Conservation (phyloP, 2,329 filamentous ascomycete genomes). For the Phyllosticta capitalensis region DNA sequence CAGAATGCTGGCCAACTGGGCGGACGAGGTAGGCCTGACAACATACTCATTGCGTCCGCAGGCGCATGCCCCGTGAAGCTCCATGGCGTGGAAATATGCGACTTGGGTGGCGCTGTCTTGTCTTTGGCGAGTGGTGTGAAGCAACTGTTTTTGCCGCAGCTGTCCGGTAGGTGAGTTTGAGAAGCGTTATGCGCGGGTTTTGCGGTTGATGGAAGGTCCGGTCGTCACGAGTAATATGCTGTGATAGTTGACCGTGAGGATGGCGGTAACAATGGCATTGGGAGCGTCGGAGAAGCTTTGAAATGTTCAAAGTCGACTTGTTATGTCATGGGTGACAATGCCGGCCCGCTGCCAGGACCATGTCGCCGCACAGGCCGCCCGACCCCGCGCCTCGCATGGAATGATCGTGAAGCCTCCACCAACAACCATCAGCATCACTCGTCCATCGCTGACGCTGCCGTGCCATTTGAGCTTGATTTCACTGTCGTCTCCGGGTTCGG, state of each 20-base stretch:
- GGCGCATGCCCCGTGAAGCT: conserved; percentile 65
- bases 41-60: conserved; percentile 81
- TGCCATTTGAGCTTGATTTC: background rate
- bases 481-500: background rate
- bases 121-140: background rate
- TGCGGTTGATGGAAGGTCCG: background rate
- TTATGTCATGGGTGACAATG: background rate
- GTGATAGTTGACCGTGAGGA: background rate
- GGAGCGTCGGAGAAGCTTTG: background rate
- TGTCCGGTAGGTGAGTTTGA: background rate
- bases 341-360: background rate
- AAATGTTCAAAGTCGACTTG: background rate
- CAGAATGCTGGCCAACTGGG: conserved; percentile 55
- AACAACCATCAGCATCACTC: background rate
- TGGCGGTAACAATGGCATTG: background rate
- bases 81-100: conserved; percentile 12
- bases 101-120: background rate
- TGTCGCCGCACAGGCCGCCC: background rate
- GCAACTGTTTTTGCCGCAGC: background rate
- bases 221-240: background rate
- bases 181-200: background rate
- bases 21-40: conserved; percentile 52
- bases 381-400: background rate
- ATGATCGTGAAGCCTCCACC: background rate
- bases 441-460: background rate